Conservation (phyloP, 805 yeast species). For the Nakazawaea ambrosiae region DNA sequence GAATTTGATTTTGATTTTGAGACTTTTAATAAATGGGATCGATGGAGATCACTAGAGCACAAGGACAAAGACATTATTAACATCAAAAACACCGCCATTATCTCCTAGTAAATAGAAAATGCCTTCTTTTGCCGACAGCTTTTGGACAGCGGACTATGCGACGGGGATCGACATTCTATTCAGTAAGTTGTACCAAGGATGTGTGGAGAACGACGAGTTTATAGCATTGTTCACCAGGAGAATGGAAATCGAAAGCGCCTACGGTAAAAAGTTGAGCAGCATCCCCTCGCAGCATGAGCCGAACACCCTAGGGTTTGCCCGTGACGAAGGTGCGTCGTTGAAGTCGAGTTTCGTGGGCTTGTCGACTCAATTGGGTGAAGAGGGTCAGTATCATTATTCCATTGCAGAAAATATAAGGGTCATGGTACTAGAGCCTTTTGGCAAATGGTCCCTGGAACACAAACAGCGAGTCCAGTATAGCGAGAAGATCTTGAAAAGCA, state of each 20-base stretch:
- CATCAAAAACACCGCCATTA: too few relatives aligned
- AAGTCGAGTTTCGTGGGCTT: conserved; percentile 56
- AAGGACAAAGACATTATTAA: too few relatives aligned
- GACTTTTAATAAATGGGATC: too few relatives aligned
- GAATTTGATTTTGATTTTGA: too few relatives aligned
- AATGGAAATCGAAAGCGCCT: conserved; percentile 64
- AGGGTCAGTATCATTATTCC: conserved; percentile 51
- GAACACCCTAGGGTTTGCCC: conserved; percentile 33
- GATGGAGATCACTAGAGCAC: too few relatives aligned
- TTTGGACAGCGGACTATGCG: conserved; percentile 67
- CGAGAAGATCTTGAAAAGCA: conserved; percentile 42
- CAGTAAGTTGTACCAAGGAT: conserved; percentile 50
- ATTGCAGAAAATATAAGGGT: conserved; percentile 55
- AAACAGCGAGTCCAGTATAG: conserved; percentile 57
- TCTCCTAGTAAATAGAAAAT: too few relatives aligned
- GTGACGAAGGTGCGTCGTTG: conserved; percentile 59
- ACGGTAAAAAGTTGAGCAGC: conserved; percentile 49
- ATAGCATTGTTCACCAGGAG: conserved; percentile 57
- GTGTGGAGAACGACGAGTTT: conserved; percentile 65
- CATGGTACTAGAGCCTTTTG: conserved; percentile 63
- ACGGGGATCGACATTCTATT: conserved; percentile 47
- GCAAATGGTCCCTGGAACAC: conserved; percentile 71
- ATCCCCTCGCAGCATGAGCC: conserved; percentile 30
- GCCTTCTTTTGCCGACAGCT: conserved; percentile 65
- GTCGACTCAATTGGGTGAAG: conserved; percentile 43